Evolutionary conservation across 257 asterid species (phyloP).

Genomic region (Lithospermum erythrorhizon): DNA sequence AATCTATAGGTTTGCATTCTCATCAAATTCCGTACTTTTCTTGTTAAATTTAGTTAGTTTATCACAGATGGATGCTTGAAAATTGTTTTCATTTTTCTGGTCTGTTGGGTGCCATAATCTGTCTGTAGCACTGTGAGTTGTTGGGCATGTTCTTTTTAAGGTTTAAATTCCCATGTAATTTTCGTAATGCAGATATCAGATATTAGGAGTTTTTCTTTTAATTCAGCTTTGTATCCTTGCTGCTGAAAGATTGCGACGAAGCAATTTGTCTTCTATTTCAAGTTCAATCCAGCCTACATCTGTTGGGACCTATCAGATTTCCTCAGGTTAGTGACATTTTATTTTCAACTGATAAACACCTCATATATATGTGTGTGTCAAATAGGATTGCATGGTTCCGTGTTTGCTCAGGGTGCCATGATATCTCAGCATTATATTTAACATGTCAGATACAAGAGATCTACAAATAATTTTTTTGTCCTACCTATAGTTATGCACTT

Average conservation of each 20-base stretch:
- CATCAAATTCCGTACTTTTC: background rate
- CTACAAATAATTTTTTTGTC: too few relatives aligned
- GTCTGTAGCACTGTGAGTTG: background rate
- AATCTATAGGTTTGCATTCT: background rate
- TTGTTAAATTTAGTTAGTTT: too few relatives aligned
- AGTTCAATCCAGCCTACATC: conserved; percentile 69
- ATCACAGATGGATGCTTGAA: background rate
- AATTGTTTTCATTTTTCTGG: background rate
- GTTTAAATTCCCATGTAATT: background rate
- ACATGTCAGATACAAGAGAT: too few relatives aligned
- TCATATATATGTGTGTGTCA: background rate
- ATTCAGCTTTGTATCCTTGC: conserved; percentile 87
- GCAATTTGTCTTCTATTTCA: conserved; percentile 71
- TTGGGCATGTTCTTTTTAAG: too few relatives aligned
- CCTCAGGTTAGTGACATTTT: conserved; percentile 41
- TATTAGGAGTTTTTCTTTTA: conserved; percentile 89
- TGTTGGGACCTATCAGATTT: conserved; percentile 54
- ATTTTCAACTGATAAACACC: background rate
- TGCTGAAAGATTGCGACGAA: conserved; percentile 85
- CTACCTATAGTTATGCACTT: too few relatives aligned
- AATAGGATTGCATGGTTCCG: background rate
- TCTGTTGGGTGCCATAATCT: background rate
- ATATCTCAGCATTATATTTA: too few relatives aligned
- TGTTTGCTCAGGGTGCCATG: too few relatives aligned
- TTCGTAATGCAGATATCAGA: conserved; percentile 69